Base-by-base conservation (phyloP, 2,329 filamentous ascomycete genomes). In the Pleoardoris graminearum region DNA sequence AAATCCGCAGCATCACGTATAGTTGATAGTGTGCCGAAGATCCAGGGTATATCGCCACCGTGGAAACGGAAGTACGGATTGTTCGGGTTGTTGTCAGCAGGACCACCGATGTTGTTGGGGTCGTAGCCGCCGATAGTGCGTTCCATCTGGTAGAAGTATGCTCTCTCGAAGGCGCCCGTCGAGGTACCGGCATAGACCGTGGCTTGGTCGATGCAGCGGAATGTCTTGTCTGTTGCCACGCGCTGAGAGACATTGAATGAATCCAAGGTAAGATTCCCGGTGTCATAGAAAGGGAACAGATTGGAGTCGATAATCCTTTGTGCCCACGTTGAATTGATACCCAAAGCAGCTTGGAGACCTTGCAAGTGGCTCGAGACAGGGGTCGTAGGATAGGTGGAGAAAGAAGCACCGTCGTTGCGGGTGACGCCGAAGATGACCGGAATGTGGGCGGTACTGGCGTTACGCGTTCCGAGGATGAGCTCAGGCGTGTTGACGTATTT, bases 91-190 rank as follows among this genome's bases (percentile, higher is more conserved):
- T 82, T 79, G 38, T 80, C 55, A 47, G 51, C 62, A 68, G 78
- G 76, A 0, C 79, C 73, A 37, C 81, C 79, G 2, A 81, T 75
- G 17, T 76, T 72, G 42, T 85, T 83, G 27, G 81, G 84, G 30
- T 80, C 79, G 43, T 78, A 78, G 1, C 77, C 79, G 50, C 77
- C 76, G 59, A 81, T 82, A 0, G 79, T 80, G 38, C 83, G 78
- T 54, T 84, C 80, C 59, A 85, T 81, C 63, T 85, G 80, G 68
- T 86, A 86, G 64, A 79, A 85, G 65, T 81, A 85, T 0, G 82
- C 73, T 4, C 73, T 68, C 23, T 75, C 66, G 61, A 85, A 80
- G 0, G 78, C 76, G 3, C 71, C 68, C 14, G 75, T 77, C 14
- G 63, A 68, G 0, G 79, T 70, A 2, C 78, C 82, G 0, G 80